Conservation (phyloP, 768 basidiomycete genomes). For the Exsudoporus frostii region DNA sequence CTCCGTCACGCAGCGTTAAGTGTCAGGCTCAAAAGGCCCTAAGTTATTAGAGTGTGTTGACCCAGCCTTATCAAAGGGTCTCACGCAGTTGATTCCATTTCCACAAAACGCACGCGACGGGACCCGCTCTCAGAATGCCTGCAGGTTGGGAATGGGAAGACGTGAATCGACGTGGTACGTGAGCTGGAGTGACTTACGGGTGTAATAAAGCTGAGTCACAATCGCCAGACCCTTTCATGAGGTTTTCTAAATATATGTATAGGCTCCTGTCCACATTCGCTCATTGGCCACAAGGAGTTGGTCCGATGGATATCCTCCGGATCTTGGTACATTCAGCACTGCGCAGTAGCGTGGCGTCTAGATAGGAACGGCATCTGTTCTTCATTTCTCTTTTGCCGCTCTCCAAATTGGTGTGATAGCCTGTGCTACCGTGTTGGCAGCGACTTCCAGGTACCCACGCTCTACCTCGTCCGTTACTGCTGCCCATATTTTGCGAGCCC, state of each 20-base stretch:
- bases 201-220: too few species aligned
- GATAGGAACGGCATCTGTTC: not conserved
- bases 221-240: too few species aligned
- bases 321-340: not conserved
- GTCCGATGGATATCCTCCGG: not conserved
- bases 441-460: constrained; percentile 62
- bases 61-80: not conserved
- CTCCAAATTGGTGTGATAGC: constrained; percentile 70
- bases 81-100: not conserved
- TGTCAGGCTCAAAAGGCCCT: not conserved
- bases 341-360: not conserved
- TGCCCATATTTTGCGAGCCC: constrained; percentile 58
- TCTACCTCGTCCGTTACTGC: constrained; percentile 57
- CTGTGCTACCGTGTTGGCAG: constrained; percentile 70
- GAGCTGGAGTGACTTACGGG: too few species aligned
- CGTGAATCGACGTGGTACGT: too few species aligned
- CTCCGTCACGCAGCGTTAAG: not conserved
- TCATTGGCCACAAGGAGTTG: not conserved
- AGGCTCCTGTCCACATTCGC: too few species aligned
- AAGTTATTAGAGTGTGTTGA: not conserved
- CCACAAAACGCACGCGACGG: too few species aligned
- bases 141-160: too few species aligned
- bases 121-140: too few species aligned
- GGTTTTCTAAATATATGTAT: too few species aligned
- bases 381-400: constrained; percentile 34